phyloP scores from a whole-genome alignment of 2,329 filamentous ascomycete species.

The Trichoderma citrinoviride region DNA sequence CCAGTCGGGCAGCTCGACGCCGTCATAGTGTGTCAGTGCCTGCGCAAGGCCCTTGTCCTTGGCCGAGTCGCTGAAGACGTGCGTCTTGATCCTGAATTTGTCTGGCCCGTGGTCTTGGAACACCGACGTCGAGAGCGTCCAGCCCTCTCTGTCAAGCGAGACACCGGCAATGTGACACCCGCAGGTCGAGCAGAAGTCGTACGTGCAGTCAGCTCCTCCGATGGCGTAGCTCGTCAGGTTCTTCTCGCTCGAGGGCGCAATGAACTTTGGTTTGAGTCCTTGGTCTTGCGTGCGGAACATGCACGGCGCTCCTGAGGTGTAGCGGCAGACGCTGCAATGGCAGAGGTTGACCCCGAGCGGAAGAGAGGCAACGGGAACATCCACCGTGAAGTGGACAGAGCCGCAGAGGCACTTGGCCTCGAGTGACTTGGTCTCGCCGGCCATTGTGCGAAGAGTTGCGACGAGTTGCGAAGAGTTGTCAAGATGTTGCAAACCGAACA shows the following conservation, averaged over 20 bases:
- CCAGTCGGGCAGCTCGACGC: conserved; percentile 33
- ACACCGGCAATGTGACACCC: conserved; percentile 45
- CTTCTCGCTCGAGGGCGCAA: conserved; percentile 38
- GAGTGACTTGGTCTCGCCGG: conserved; percentile 35
- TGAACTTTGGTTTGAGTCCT: conserved; percentile 39
- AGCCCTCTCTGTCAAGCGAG: conserved; percentile 34
- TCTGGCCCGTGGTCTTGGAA: conserved; percentile 39
- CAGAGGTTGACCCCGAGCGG: conserved; percentile 45
- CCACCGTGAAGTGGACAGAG: conserved; percentile 43
- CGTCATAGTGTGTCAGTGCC: conserved; percentile 36
- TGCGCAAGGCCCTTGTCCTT: conserved; percentile 39
- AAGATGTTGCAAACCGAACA: conserved; percentile 19
- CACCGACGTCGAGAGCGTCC: conserved; percentile 42
- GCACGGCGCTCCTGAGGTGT: conserved; percentile 42
- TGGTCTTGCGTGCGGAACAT: conserved; percentile 40
- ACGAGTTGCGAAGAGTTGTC: background rate
- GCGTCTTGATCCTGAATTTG: conserved; percentile 37
- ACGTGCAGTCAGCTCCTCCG: conserved; percentile 31
- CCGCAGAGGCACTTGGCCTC: conserved; percentile 47
- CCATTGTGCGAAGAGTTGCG: conserved; percentile 10
- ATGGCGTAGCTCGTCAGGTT: conserved; percentile 41
- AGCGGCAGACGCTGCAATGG: conserved; percentile 47
- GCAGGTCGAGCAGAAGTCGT: conserved; percentile 47
- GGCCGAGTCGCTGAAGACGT: conserved; percentile 39
- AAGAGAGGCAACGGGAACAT: conserved; percentile 38